Conservation (phyloP, 371 early-diverging fungal species). For the Syncephalastrum monosporum region DNA sequence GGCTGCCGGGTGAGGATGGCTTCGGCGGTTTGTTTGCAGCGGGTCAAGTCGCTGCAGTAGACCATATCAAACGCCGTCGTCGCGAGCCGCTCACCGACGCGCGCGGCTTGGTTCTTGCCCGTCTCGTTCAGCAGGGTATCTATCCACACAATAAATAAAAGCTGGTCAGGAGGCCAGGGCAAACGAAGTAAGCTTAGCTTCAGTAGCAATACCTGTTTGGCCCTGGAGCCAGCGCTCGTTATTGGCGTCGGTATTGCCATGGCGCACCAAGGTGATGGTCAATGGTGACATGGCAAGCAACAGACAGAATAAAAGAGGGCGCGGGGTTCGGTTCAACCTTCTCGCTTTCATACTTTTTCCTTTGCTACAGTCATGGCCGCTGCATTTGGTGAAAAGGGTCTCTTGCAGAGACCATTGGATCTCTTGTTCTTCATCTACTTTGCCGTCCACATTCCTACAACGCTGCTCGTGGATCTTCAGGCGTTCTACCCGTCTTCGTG, state of each 20-base stretch:
- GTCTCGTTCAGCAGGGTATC: constrained; percentile 34
- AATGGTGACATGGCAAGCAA: constrained; percentile 9
- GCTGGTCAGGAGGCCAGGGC: no score
- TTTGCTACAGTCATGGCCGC: no score
- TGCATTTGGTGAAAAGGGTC: neutral
- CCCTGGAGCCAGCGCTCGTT: constrained; percentile 44
- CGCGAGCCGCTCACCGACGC: constrained; percentile 30
- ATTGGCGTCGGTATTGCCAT: constrained; percentile 50
- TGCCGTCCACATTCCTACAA: constrained; percentile 59
- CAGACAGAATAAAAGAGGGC: neutral
- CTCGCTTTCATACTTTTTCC: no score
- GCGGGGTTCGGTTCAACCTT: neutral
- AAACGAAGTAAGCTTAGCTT: no score
- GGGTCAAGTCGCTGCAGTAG: constrained; percentile 38
- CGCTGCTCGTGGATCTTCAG: constrained; percentile 53
- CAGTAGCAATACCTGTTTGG: constrained; percentile 26
- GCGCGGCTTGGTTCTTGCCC: constrained; percentile 33
- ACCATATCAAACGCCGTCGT: constrained; percentile 22
- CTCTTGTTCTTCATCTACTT: constrained; percentile 57
- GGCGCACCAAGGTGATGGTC: constrained; percentile 37
- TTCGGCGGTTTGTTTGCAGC: constrained; percentile 40
- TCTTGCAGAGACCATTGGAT: constrained; percentile 44
- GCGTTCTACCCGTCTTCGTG: constrained; percentile 38
- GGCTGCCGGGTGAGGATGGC: constrained; percentile 25
- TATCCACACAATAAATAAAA: constrained; percentile 1